Percentiles rank a stretch among this genome's conserved stretches.
Conservation (phyloP, 305 asterid genomes). For the Solanum hybrid region DNA sequence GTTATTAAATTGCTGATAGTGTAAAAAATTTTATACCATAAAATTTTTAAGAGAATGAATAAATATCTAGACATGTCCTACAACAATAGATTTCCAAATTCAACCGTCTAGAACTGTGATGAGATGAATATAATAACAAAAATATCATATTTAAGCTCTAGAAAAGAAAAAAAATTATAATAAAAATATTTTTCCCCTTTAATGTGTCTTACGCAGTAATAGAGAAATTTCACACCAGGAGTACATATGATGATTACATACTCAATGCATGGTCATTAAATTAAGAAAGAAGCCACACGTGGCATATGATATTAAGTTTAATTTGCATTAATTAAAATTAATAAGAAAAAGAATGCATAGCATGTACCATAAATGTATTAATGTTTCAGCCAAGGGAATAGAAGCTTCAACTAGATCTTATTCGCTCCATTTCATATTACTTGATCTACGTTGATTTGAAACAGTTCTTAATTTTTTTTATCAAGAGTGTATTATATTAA, state of each 20-base stretch:
- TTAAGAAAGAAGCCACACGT: not conserved
- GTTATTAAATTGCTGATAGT: not conserved
- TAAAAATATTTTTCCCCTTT: not conserved
- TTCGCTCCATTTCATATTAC: not conserved
- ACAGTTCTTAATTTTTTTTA: not conserved
- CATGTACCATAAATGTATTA: not conserved
- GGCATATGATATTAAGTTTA: not conserved
- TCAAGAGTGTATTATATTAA: not conserved
- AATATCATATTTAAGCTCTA: too few relatives aligned
- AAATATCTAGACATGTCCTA: not conserved
- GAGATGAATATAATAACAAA: too few relatives aligned
- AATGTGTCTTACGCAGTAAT: not conserved
- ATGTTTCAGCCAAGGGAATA: not conserved
- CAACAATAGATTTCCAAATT: too few relatives aligned
- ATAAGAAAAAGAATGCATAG: not conserved
- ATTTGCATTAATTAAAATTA: not conserved
- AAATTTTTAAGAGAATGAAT: not conserved
- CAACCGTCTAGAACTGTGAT: not conserved
- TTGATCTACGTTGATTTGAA: fast-evolving
- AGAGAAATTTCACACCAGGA: not conserved
- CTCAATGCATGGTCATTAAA: not conserved
- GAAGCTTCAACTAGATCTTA: not conserved
- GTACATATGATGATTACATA: not conserved
- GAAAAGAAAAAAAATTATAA: too few relatives aligned
- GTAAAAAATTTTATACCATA: not conserved